Conservation (phyloP, 768 basidiomycete species). For the Trichaptum fuscoviolaceum region DNA sequence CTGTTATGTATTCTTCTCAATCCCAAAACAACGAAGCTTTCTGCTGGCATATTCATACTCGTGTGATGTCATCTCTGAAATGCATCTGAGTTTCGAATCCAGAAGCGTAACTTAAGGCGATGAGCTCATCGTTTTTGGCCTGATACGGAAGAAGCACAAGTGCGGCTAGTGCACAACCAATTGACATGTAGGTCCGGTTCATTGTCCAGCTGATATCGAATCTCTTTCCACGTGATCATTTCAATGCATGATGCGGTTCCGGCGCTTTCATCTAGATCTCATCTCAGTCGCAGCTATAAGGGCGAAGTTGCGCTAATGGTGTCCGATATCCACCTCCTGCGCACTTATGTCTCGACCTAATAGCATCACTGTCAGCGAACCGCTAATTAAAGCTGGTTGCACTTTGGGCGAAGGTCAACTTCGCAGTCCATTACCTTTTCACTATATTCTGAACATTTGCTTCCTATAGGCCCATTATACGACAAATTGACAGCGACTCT, state of each 20-base stretch:
- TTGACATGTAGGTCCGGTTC: not conserved
- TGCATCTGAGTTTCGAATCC: not conserved
- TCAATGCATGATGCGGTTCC: not conserved
- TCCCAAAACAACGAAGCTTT: not conserved
- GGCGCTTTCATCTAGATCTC: not conserved
- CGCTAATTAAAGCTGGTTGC: conserved; percentile 50
- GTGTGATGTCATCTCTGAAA: conserved; percentile 3
- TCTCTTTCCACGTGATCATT: not conserved
- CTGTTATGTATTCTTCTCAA: conserved; percentile 4
- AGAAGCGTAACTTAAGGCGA: not conserved
- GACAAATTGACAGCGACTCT: conserved; percentile 46
- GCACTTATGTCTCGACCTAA: not conserved
- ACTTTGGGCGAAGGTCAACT: conserved; percentile 56
- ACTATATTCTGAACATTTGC: conserved; percentile 14
- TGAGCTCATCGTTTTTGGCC: not conserved
- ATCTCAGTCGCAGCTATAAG: not conserved
- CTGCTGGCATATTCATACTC: not conserved
- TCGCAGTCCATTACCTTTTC: conserved; percentile 7
- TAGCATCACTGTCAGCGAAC: conserved; percentile 25
- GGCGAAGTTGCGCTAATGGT: not conserved
- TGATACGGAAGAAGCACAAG: not conserved
- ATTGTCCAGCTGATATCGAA: not conserved
- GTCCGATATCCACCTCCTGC: not conserved
- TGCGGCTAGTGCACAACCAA: not conserved
- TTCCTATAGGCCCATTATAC: conserved; percentile 51